Evolutionary conservation across 768 basidiomycete species (phyloP).

Genomic region (Podaxis pistillaris): DNA sequence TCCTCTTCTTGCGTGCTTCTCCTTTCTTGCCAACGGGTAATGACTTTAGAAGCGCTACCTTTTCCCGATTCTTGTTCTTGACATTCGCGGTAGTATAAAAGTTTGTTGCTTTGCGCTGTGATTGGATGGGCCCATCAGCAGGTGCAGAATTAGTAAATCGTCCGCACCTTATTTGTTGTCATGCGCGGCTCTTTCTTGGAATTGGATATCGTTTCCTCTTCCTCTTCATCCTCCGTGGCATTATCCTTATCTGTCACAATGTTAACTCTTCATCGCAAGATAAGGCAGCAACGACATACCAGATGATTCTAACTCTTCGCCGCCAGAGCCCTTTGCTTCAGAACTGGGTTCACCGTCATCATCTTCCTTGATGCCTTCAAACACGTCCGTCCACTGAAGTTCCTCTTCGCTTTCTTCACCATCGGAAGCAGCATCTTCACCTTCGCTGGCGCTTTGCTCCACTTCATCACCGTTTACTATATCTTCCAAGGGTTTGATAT

Average conservation of each 20-base stretch:
- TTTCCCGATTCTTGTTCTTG: conserved; percentile 80
- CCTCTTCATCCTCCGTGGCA: conserved; percentile 27
- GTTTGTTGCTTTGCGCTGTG: conserved; percentile 82
- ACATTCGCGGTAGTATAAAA: conserved; percentile 86
- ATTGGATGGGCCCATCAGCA: conserved; percentile 9
- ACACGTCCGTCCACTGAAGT: conserved; percentile 86
- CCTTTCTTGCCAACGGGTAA: conserved; percentile 51
- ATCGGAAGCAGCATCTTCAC: conserved; percentile 32
- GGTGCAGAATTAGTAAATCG: conserved; percentile 6
- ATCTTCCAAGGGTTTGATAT: conserved; percentile 66
- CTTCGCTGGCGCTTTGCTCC: conserved; percentile 34
- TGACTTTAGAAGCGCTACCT: conserved; percentile 58
- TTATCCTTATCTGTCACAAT: not conserved
- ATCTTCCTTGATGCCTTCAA: conserved; percentile 51
- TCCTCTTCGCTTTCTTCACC: conserved; percentile 42
- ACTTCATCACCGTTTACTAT: conserved; percentile 46
- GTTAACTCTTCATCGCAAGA: not conserved
- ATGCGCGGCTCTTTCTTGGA: conserved; percentile 69
- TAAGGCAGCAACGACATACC: conserved; percentile 16
- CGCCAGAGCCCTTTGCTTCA: conserved; percentile 15
- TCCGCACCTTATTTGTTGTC: conserved; percentile 86
- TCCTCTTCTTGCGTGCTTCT: conserved; percentile 37
- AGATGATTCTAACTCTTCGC: conserved; percentile 28
- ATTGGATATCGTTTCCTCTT: conserved; percentile 25
- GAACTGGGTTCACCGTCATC: not conserved